Evolutionary conservation across 805 yeast genomes (phyloP), one percentile per base, ranked within the genome.

Genomic region (Candida ovalis): DNA sequence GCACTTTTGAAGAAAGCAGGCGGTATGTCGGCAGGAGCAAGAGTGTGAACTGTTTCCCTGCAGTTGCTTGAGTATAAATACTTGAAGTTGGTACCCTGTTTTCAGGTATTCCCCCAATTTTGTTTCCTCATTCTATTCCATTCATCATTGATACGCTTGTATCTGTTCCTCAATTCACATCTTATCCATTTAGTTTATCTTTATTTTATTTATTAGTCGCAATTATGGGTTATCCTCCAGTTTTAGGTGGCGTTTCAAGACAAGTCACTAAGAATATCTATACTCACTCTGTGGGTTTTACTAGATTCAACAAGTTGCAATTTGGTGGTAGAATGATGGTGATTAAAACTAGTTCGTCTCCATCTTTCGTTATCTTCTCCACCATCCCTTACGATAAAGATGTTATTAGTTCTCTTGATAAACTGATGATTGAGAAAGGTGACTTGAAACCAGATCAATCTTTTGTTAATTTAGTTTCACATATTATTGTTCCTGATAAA

Each of bases 401-500:
- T 19, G 76, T 77, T 6, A 66, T 67, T 22, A 64, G 65, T 35
- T 71, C 76, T 1, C 51, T 81, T 47, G 59, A 67, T 45, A 52
- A 60, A 30, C 22, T 44, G 22, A 53, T 64, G 53, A 51, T 45
- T 7, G 49, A 55, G 28, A 49, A 54, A 3, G 64, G 64, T 22
- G 61, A 54, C 21, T 51, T 67, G 19, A 55, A 66, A 10, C 60
- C 69, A 1, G 69, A 68, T 4, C 66, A 66, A 18, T 62, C 69
- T 1, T 63, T 64, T 42, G 48, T 66, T 12, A 56, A 62, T 27
- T 71, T 73, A 25, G 70, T 81, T 37, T 61, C 75, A 1, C 76
- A 80, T 52, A 67, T 81, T 33, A 71, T 85, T 38, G 71, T 84
- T 42, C 88, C 89, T 2, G 87, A 84, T 57, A 58, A 53, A 28